Conservation (phyloP, 495 filamentous ascomycete genomes). For the Parathielavia hyrcaniae region DNA sequence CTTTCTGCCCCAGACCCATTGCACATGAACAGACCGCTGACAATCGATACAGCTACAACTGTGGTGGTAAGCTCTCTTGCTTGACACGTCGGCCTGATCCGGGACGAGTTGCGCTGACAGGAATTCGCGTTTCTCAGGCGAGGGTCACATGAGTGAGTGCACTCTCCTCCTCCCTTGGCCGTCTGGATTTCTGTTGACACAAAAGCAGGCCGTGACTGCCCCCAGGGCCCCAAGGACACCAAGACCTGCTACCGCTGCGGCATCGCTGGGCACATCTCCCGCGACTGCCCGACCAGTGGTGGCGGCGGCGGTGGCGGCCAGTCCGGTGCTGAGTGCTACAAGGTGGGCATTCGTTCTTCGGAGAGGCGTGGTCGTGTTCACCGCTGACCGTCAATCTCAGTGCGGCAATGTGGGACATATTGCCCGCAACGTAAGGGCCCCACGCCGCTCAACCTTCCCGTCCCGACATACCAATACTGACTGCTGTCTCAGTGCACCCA, state of each 20-base stretch:
- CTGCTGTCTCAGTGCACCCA: too few species aligned
- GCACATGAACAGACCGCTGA: constrained; percentile 22
- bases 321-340: constrained; percentile 75
- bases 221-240: constrained; percentile 73
- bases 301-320: constrained; percentile 41
- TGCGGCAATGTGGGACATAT: constrained; percentile 97
- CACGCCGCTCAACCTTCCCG: too few species aligned
- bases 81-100: not conserved
- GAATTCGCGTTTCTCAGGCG: constrained; percentile 40
- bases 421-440: constrained; percentile 90
- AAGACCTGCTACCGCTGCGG: constrained; percentile 96
- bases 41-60: constrained; percentile 44
- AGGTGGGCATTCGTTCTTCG: constrained; percentile 39
- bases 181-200: constrained; percentile 12
- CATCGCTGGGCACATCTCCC: constrained; percentile 81
- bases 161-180: not conserved
- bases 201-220: constrained; percentile 76
- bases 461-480: too few species aligned
- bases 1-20: not conserved
- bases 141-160: constrained; percentile 82
- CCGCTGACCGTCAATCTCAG: constrained; percentile 26
- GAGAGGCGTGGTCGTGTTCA: not conserved
- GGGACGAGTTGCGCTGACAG: constrained; percentile 17
- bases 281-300: constrained; percentile 48
- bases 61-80: constrained; percentile 46